phyloP scores from a whole-genome alignment of 1,284 basidiomycete genomes.

The Cryptococcus floricola region DNA sequence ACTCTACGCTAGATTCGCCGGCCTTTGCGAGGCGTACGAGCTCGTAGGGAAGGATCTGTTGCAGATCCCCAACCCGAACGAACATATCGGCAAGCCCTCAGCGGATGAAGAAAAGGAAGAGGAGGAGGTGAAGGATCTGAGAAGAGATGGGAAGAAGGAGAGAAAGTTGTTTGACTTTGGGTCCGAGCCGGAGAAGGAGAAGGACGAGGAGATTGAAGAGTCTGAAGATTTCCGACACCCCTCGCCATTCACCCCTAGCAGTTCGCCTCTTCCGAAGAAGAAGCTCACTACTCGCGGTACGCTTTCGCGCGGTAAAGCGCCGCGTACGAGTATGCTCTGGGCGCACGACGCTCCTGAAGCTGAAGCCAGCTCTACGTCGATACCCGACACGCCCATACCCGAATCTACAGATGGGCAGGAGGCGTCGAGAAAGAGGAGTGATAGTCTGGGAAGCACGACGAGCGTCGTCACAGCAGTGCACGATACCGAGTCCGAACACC shows the following conservation, averaged over 20 bases:
- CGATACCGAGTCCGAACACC: not conserved
- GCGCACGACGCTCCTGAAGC: not conserved
- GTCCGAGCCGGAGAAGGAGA: constrained; percentile 7
- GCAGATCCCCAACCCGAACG: constrained; percentile 59
- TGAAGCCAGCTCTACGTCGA: not conserved
- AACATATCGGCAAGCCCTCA: constrained; percentile 6
- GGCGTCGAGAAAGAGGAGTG: not conserved
- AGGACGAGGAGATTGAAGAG: constrained; percentile 3
- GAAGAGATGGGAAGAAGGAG: constrained; percentile 6
- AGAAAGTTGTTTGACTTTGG: constrained; percentile 3
- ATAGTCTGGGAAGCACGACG: not conserved
- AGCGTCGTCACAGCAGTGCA: not conserved
- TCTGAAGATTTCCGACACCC: not conserved
- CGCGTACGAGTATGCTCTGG: not conserved
- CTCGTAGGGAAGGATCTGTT: constrained; percentile 72
- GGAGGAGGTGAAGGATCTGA: constrained; percentile 15
- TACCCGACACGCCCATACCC: not conserved
- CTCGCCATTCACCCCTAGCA: not conserved
- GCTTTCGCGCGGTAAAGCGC: not conserved
- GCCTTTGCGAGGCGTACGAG: constrained; percentile 73
- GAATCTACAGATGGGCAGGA: not conserved
- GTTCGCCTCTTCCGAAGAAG: not conserved
- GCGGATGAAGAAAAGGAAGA: constrained; percentile 8
- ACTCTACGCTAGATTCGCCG: constrained; percentile 84
- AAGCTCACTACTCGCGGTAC: not conserved